phyloP scores from a whole-genome alignment of 768 basidiomycete species.

The Xerocomus potaroensis region DNA sequence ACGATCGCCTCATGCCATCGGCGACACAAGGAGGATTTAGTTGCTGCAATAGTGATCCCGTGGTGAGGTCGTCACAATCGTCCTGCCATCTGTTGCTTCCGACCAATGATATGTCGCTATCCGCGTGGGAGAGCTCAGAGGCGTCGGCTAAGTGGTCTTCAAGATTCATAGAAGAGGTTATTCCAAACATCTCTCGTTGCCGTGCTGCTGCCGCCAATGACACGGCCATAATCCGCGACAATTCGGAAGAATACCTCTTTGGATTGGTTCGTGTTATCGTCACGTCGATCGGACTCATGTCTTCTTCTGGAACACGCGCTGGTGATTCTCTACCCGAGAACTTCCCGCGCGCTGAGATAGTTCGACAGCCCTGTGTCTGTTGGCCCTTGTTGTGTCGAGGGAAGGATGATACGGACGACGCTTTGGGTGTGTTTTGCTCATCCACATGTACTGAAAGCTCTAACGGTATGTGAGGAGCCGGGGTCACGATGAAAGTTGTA shows the following conservation, averaged over 20 bases:
- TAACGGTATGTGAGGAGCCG: conserved; percentile 10
- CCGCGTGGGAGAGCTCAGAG: conserved; percentile 31
- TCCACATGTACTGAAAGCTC: conserved; percentile 6
- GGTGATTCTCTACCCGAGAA: conserved; percentile 11
- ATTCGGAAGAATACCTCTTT: conserved; percentile 25
- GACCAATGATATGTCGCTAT: conserved; percentile 47
- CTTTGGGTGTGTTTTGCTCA: conserved; percentile 21
- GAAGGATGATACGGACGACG: conserved; percentile 3
- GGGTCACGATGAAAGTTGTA: not conserved
- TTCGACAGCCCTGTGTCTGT: not conserved
- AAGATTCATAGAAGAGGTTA: conserved; percentile 37
- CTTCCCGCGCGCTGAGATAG: not conserved
- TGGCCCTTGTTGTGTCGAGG: conserved; percentile 5
- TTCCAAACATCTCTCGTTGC: conserved; percentile 50
- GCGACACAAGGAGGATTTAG: conserved; percentile 1
- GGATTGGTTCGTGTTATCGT: not conserved
- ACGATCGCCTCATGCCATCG: not conserved
- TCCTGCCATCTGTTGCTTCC: conserved; percentile 39
- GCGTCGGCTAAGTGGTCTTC: conserved; percentile 1
- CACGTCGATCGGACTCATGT: conserved; percentile 1
- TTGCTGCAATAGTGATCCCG: conserved; percentile 29
- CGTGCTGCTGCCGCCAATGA: conserved; percentile 38
- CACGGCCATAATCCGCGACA: conserved; percentile 23
- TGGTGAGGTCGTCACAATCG: conserved; percentile 27
- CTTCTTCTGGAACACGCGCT: conserved; percentile 15